A percentile compares a stretch with the other conserved stretches of the same genome.
Conservation (phyloP, 176 grass and related monocot genomes). For the Eremochloa ophiuroides region DNA sequence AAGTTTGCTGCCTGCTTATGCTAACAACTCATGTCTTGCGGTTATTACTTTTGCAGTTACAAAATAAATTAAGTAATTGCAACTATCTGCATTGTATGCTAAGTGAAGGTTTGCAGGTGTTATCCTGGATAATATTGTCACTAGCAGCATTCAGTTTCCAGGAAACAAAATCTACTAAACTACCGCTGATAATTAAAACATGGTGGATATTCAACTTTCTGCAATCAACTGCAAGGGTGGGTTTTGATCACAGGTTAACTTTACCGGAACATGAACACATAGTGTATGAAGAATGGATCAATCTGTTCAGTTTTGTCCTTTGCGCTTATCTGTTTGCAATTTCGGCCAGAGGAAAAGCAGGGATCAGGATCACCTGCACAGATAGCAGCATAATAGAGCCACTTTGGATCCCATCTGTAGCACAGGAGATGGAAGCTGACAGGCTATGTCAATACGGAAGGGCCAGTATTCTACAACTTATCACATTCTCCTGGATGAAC, state of each 20-base stretch:
- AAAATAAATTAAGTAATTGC: constrained; percentile 33
- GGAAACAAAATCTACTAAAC: constrained; percentile 45
- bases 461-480: constrained; percentile 52
- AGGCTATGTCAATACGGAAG: constrained; percentile 52
- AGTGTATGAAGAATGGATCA: constrained; percentile 34
- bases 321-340: constrained; percentile 55
- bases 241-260: constrained; percentile 54
- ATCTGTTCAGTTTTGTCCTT: constrained; percentile 39
- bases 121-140: constrained; percentile 73
- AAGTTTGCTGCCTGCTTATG: constrained; percentile 66
- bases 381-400: constrained; percentile 51
- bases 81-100: constrained; percentile 30
- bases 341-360: constrained; percentile 64
- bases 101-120: constrained; percentile 48
- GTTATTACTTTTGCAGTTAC: constrained; percentile 33
- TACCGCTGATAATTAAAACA: constrained; percentile 49
- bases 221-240: constrained; percentile 45
- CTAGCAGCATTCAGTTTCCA: constrained; percentile 46
- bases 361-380: constrained; percentile 51
- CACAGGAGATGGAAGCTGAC: constrained; percentile 44
- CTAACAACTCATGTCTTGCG: constrained; percentile 37
- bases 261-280: constrained; percentile 26
- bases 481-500: constrained; percentile 90
- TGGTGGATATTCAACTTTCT: constrained; percentile 79
- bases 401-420: constrained; percentile 42